Evolutionary conservation across 768 basidiomycete species (phyloP), one percentile per base, ranked within the genome.

Genomic region (Harrya chromipes): DNA sequence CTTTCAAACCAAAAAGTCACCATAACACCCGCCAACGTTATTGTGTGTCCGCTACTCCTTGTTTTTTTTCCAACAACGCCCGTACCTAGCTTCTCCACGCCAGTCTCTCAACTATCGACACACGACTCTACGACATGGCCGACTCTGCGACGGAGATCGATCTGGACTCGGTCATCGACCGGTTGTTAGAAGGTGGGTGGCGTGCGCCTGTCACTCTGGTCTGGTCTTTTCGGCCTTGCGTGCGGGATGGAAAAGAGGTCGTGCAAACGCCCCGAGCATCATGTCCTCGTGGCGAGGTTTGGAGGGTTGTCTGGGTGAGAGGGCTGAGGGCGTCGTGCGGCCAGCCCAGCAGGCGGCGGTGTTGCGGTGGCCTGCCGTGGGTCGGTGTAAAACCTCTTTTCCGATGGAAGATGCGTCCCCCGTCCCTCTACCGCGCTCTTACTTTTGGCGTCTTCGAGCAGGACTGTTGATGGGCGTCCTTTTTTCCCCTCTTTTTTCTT

Each of bases 111-210:
- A 56, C 52, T 31, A 38, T 37, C 35, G 39, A 54, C 43, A 31
- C 52, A 51, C 57, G 50, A 40, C 56, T 21, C 37, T 35, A 27
- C 68, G 62, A 40, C 48, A 90, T 90, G 88, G 83, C 87, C 65
- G 88, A 91, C 64, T 75, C 84, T 59, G 74, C 82, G 53, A 87
- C 87, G 67, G 95, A 97, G 71, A 95, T 99, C 74, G 95, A 99
- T 82, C 83, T 98, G 55, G 95, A 99, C 80, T 94, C 93, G 71
- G 93, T 99, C 78, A 98, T 99, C 66, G 95, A 97, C 84, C 82
- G 94, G 54, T 80, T 98, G 56, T 78, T 97, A 56, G 95, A 98
- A 86, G 95, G 95, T 95, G 77, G 73, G 87, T 68, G 66, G 68
- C 64, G 58, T 59, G 53, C 50, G 56, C 55, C 43, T 66, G 43